Evolutionary conservation across 495 filamentous ascomycete species (phyloP), one percentile per base, ranked within the genome.

Genomic region (Lasiosphaeria ovina): DNA sequence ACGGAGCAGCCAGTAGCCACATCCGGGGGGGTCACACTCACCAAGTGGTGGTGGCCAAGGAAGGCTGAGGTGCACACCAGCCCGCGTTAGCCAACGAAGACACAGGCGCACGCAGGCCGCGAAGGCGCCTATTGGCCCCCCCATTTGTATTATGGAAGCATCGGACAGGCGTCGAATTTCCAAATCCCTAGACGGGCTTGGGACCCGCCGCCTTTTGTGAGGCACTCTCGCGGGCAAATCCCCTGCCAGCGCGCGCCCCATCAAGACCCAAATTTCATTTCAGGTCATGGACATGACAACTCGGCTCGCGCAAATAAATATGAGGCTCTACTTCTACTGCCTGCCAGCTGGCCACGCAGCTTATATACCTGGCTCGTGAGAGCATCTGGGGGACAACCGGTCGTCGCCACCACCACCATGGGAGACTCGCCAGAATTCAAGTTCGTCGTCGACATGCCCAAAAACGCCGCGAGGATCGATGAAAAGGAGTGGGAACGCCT

Each of bases 401-500:
- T 2, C 24, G 24, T 24, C 24, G 24, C 24, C 24, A 24, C 24
- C 24, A 24, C 24, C 24, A 24, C 24, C 44, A 47, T 47, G 44
- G 8, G 16, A 47, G 16, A n/a, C 44, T 9, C 44, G 12, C 6
- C 44, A n/a, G 8, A 32, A 51, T 36, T 24, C 54, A 60, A 38
- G 44, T 56, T 59, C 35, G 56, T 54, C 17, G 24, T 45, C 4
- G 24, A 12, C 24, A 38, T 45, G 35, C 5, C 7, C 35, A 53
- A 34, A 10, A 57, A 55, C 45, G 54, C 59, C n/a, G 34, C 51
- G 7, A 49, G 60, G 6, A 66, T 62, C 17, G 42, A 58, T 16
- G 16, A 57, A 10, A 38, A 62, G 10, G 8, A 6, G 0, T 66
- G 68, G 63, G 59, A 59, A 40, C 0, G 9, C 0, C n/a, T 16